These are phyloP conservation scores for Ciborinia camelliae DNA, from an alignment of 2,329 filamentous ascomycete genomes.

Conservation along the genomic window DNA sequence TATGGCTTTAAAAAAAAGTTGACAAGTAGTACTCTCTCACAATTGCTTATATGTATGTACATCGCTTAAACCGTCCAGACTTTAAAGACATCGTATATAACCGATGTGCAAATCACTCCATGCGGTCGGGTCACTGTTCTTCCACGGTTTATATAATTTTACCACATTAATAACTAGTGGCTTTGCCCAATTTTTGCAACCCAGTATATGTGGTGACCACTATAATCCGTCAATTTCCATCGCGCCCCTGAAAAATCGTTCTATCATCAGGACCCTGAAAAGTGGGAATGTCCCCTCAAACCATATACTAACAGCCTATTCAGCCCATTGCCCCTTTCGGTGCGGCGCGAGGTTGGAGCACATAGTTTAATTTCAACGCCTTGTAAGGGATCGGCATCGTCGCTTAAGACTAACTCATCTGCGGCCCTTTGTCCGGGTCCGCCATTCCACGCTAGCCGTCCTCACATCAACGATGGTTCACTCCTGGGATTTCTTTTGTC, in stretches of 20 bases:
- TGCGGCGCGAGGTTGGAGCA: background rate
- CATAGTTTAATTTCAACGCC: background rate
- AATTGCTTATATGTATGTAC: constrained; percentile 2
- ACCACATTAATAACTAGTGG: too few species aligned
- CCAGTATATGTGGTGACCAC: background rate
- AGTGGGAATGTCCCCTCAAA: background rate
- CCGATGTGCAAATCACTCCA: background rate
- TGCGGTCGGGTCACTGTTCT: background rate
- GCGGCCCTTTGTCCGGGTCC: constrained; percentile 6
- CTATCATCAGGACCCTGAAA: background rate
- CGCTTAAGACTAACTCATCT: background rate
- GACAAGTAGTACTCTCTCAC: background rate
- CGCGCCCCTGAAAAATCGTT: background rate
- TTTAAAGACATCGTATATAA: background rate
- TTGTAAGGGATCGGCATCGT: background rate
- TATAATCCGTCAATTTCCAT: background rate
- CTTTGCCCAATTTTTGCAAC: background rate
- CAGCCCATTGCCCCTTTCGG: background rate
- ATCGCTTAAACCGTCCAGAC: background rate
- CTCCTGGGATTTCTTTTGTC: background rate
- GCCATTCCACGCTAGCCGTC: background rate
- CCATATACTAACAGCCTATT: background rate
- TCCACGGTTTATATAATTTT: background rate
- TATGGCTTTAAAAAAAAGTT: constrained; percentile 4
- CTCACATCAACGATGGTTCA: background rate